These are phyloP conservation scores for Phanerochaete carnosa DNA, from an alignment of 768 basidiomycete genomes.

Conservation along the genomic window DNA sequence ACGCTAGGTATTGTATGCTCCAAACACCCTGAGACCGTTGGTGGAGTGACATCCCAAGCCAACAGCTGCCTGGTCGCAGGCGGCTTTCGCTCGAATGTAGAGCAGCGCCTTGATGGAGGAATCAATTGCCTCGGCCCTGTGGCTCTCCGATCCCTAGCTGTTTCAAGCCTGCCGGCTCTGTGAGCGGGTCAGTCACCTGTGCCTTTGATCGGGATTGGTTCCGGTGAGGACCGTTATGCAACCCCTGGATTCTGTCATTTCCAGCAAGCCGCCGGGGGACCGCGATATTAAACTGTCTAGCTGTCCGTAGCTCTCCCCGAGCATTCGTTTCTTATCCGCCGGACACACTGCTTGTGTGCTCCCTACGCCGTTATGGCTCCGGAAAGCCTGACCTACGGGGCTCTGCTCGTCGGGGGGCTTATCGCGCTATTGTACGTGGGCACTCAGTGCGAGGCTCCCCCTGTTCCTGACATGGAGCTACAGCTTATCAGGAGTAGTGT, in stretches of 20 bases:
- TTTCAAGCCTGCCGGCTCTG: neutral
- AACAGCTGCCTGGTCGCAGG: neutral
- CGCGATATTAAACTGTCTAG: neutral
- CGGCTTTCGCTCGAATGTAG: neutral
- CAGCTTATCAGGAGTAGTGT: slow-evolving; percentile 16
- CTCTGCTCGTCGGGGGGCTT: slow-evolving; percentile 3
- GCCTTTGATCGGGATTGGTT: slow-evolving; percentile 1
- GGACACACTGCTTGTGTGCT: no score
- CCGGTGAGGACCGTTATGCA: neutral
- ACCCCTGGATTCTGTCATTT: neutral
- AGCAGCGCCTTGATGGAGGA: slow-evolving; percentile 1
- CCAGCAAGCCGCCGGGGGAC: neutral
- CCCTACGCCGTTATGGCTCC: neutral
- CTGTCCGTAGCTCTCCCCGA: neutral
- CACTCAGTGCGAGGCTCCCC: neutral
- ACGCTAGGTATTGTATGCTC: neutral
- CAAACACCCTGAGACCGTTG: neutral
- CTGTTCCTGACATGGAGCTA: no score
- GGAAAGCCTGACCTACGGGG: neutral
- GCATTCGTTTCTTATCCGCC: neutral
- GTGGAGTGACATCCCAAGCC: neutral
- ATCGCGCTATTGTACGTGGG: slow-evolving; percentile 7
- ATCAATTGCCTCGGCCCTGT: neutral
- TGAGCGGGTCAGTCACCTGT: neutral
- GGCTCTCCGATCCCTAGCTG: neutral